Evolutionary conservation across 768 basidiomycete genomes (phyloP).

Genomic region (Austroboletus festivus): DNA sequence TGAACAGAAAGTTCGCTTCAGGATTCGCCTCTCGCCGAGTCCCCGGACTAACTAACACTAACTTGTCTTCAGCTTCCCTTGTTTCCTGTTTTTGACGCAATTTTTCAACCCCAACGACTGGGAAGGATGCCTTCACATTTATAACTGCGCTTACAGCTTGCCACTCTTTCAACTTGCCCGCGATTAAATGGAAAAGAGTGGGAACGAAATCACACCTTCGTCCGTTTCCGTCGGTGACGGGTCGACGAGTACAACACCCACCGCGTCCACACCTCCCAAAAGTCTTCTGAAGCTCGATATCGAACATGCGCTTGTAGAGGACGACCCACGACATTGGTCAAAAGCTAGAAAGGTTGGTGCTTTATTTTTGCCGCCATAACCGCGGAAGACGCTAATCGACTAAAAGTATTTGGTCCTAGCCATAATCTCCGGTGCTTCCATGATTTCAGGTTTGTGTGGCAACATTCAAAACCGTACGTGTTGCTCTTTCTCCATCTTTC

Average conservation of each 20-base stretch:
- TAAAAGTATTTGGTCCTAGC: conserved; percentile 17
- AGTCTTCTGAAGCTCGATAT: conserved; percentile 27
- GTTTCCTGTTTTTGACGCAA: too few relatives aligned
- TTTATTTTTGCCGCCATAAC: neutral
- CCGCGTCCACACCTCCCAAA: neutral
- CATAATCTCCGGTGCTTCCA: conserved; percentile 26
- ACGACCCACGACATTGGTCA: conserved; percentile 63
- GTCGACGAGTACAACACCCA: neutral
- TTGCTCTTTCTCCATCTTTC: neutral
- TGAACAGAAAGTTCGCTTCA: too few relatives aligned
- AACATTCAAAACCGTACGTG: conserved; percentile 32
- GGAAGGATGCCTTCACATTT: too few relatives aligned
- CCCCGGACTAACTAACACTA: too few relatives aligned
- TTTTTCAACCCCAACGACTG: too few relatives aligned
- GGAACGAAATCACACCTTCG: too few relatives aligned
- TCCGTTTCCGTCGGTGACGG: too few relatives aligned
- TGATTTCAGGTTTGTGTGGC: conserved; percentile 27
- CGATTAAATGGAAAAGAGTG: too few relatives aligned
- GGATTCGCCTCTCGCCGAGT: too few relatives aligned
- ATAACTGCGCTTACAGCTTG: too few relatives aligned
- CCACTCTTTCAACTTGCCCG: too few relatives aligned
- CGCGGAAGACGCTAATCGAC: neutral
- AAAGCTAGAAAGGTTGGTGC: conserved; percentile 48
- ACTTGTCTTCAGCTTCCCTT: too few relatives aligned
- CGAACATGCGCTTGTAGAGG: conserved; percentile 45